phyloP scores from a whole-genome alignment of 2,329 filamentous ascomycete species.

The Pseudocercospora vitis region DNA sequence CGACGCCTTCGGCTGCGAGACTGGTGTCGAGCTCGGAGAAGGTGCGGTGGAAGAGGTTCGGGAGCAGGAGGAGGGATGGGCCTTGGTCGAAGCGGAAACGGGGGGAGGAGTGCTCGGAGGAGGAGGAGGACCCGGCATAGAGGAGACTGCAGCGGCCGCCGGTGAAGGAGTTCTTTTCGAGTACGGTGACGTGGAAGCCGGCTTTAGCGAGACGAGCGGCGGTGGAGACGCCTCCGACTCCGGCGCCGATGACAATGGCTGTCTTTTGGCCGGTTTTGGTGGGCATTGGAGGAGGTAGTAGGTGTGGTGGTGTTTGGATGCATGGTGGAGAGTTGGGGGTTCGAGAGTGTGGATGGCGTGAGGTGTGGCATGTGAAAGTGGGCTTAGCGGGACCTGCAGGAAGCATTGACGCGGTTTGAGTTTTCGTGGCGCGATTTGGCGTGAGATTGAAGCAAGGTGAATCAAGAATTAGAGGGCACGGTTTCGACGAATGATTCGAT shows the following conservation, averaged over 20 bases:
- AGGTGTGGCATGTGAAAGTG: conserved; percentile 11
- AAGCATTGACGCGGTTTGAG: conserved; percentile 3
- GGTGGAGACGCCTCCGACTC: conserved; percentile 69
- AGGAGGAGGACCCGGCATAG: conserved; percentile 41
- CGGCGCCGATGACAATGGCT: conserved; percentile 62
- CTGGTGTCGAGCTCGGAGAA: conserved; percentile 69
- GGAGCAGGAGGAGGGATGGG: conserved; percentile 70
- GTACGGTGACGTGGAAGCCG: conserved; percentile 69
- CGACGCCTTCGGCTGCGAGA: conserved; percentile 64
- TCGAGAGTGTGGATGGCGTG: neutral
- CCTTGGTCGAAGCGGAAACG: conserved; percentile 71
- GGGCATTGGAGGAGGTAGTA: neutral
- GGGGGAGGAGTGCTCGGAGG: conserved; percentile 38
- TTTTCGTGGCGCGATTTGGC: neutral
- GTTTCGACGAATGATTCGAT: no score
- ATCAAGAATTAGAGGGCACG: conserved; percentile 2
- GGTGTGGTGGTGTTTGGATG: neutral
- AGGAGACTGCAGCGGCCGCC: conserved; percentile 71
- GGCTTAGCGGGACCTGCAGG: conserved; percentile 3
- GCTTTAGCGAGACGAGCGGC: conserved; percentile 68
- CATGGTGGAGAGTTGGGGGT: neutral
- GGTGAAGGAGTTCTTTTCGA: conserved; percentile 75
- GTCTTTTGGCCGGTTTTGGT: conserved; percentile 39
- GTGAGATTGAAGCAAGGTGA: neutral
- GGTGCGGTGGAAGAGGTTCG: conserved; percentile 67